A percentile compares a stretch with the other conserved stretches of the same genome.
These are phyloP conservation scores for Psidium guajava DNA, from an alignment of 345 rosid species.

Conservation along the genomic window DNA sequence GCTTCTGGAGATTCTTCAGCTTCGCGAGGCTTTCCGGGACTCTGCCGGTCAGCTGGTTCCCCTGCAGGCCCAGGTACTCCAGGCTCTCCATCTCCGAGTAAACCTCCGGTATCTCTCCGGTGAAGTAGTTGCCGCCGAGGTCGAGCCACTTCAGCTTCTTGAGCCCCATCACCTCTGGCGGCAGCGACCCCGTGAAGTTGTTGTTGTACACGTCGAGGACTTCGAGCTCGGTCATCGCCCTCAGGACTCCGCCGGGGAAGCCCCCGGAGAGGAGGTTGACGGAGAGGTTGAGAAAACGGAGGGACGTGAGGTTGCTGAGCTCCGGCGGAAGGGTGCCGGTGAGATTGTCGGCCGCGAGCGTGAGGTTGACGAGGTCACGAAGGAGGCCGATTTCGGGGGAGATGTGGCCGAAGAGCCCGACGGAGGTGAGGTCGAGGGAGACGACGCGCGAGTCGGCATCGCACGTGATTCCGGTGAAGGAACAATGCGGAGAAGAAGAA, in stretches of 20 bases:
- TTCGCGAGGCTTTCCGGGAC: conserved; percentile 46
- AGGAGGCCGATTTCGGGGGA: conserved; percentile 67
- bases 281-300: conserved; percentile 55
- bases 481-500: conserved; percentile 52
- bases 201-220: conserved; percentile 60
- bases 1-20: conserved; percentile 39
- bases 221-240: conserved; percentile 45
- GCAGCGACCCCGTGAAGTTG: conserved; percentile 47
- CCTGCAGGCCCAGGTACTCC: conserved; percentile 59
- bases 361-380: conserved; percentile 48
- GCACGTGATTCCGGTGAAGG: conserved; percentile 74
- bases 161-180: conserved; percentile 32
- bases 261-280: conserved; percentile 32
- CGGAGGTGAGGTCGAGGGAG: conserved; percentile 43
- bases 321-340: conserved; percentile 47
- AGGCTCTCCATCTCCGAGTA: conserved; percentile 58
- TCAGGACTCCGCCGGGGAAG: conserved; percentile 50
- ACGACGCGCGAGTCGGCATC: conserved; percentile 38
- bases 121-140: conserved; percentile 73
- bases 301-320: conserved; percentile 43
- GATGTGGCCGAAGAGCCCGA: conserved; percentile 37
- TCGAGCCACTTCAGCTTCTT: conserved; percentile 44
- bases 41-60: conserved; percentile 33
- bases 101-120: conserved; percentile 58
- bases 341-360: conserved; percentile 36